These are phyloP conservation scores for Pochonia chlamydosporia DNA, from an alignment of 2,329 filamentous ascomycete species.

Conservation along the genomic window DNA sequence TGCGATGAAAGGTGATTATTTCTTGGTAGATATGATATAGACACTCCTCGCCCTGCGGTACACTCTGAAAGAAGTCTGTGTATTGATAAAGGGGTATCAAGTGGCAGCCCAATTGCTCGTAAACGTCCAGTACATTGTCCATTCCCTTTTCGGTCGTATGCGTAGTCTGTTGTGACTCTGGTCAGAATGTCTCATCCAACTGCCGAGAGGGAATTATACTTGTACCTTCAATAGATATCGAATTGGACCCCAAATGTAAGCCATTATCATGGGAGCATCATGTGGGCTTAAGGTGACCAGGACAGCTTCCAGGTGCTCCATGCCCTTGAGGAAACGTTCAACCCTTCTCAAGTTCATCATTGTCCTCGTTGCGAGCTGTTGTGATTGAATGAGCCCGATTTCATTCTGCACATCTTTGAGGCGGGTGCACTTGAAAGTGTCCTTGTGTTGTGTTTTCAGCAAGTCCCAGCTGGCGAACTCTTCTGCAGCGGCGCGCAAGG, in stretches of 20 bases:
- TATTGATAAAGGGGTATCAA: background rate
- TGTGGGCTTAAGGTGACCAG: background rate
- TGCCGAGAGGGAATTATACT: no score
- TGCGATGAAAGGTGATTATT: background rate
- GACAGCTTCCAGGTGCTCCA: background rate
- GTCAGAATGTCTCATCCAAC: no score
- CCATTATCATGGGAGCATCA: constrained; percentile 15
- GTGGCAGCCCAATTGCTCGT: background rate
- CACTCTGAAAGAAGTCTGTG: background rate
- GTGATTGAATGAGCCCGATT: constrained; percentile 18
- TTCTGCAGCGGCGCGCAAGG: background rate
- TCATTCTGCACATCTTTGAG: constrained; percentile 11
- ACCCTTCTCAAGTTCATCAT: constrained; percentile 22
- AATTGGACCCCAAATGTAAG: constrained; percentile 24
- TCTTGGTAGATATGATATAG: background rate
- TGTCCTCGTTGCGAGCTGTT: constrained; percentile 17
- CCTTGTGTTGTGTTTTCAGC: background rate
- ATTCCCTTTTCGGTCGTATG: background rate
- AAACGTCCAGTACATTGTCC: background rate
- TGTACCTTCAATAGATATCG: constrained; percentile 6
- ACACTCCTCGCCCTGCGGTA: background rate
- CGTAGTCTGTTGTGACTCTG: no score
- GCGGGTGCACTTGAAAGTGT: background rate
- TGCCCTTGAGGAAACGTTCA: constrained; percentile 11
- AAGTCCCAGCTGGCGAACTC: background rate